A percentile compares a stretch with the other conserved stretches of the same genome.
Conservation (phyloP, 345 rosid species). For the Camelina neglecta region DNA sequence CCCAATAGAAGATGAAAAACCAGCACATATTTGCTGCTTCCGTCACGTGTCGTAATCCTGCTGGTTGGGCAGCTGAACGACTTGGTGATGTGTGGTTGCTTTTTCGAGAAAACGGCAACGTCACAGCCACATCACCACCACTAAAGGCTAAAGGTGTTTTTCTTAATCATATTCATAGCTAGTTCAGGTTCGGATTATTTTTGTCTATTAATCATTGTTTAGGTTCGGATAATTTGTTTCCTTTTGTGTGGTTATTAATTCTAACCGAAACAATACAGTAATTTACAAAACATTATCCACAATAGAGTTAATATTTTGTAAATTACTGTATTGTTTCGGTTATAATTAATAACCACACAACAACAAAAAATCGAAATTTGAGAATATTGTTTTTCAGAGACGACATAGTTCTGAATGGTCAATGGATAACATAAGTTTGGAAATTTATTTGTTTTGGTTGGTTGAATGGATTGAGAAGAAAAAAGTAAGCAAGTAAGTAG, state of each 20-base stretch:
- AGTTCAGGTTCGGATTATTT: no score
- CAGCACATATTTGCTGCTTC: not conserved
- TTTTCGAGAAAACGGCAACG: not conserved
- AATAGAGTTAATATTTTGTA: not conserved
- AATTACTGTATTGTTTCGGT: no score
- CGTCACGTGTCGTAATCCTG: not conserved
- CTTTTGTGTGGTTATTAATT: no score
- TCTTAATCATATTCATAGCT: not conserved
- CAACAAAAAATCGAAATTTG: no score
- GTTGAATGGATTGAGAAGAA: not conserved
- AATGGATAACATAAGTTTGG: not conserved
- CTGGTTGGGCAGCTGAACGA: constrained; percentile 8
- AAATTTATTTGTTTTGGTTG: no score
- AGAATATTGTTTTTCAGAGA: no score
- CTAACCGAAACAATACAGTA: not conserved
- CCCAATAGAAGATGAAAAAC: not conserved
- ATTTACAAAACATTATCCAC: not conserved
- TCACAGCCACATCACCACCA: not conserved
- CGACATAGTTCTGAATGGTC: not conserved
- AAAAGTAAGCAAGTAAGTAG: not conserved
- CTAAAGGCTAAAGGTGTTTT: not conserved
- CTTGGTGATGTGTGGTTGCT: not conserved
- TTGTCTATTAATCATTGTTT: not conserved
- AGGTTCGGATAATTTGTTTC: not conserved
- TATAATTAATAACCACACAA: no score